Evolutionary conservation across 1,284 basidiomycete species (phyloP).

Genomic region (Sanghuangporus baumii): DNA sequence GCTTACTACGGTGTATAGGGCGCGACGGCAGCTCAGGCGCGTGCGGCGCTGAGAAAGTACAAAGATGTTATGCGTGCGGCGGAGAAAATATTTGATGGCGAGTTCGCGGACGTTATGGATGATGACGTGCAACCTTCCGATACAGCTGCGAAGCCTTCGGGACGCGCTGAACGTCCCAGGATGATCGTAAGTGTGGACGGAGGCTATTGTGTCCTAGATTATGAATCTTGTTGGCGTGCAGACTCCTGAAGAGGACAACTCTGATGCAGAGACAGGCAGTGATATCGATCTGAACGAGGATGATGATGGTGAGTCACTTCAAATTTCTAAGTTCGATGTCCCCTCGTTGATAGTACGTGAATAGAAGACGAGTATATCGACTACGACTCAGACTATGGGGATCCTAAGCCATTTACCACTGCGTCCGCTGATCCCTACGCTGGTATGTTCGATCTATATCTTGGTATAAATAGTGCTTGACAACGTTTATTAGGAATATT

Average conservation of each 20-base stretch:
- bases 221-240: conserved; percentile 23
- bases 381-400: conserved; percentile 72
- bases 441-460: conserved; percentile 36
- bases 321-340: neutral
- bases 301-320: conserved; percentile 36
- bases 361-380: conserved; percentile 57
- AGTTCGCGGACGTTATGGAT: conserved; percentile 66
- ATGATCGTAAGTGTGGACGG: conserved; percentile 21
- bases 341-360: neutral
- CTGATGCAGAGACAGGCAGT: conserved; percentile 35
- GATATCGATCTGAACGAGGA: conserved; percentile 38
- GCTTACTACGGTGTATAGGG: conserved; percentile 7
- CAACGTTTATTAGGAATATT: conserved; percentile 60
- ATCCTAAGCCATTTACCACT: conserved; percentile 32
- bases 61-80: conserved; percentile 58
- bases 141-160: conserved; percentile 23
- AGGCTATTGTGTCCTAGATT: neutral
- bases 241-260: conserved; percentile 47
- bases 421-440: conserved; percentile 77
- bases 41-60: conserved; percentile 18
- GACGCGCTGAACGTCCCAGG: conserved; percentile 23
- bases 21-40: conserved; percentile 17
- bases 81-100: conserved; percentile 75
- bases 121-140: conserved; percentile 18
- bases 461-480: neutral